Evolutionary conservation across 352 stramenopile species (phyloP), one percentile per base, ranked within the genome.

Genomic region (Globisporangium paroecandrum): DNA sequence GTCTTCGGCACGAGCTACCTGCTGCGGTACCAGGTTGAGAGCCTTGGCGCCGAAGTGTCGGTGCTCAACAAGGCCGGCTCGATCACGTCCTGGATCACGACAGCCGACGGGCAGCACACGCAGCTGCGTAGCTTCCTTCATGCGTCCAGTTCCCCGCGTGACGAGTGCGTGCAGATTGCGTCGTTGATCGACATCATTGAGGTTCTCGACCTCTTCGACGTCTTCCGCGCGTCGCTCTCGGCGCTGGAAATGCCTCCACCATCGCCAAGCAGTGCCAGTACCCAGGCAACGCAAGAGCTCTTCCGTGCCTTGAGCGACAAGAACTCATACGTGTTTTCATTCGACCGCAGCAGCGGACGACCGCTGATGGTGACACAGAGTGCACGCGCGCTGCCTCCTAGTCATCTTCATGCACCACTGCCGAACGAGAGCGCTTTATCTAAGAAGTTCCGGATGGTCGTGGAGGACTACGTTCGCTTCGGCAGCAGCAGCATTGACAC

Each of bases 1-100:
- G 79, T 78, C 9, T 69, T 74, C 1, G 65, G 70, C 8, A 64
- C 62, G 7, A 74, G 63, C 20, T 89, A 85, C 62, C 32, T 86
- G 53, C 25, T 87, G 22, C 75, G 78, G 29, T 89, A 82, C 61
- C 68, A 76, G 18, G 66, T 85, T 47, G 74, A 81, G 58, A 67
- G 53, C 36, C 62, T 79, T 34, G 74, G 62, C 25, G 75, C 77
- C 0, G 76, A 89, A 66, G 74, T 85, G 12, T 86, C 71, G 0
- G 61, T 87, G 15, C 71, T 78, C 49, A 87, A 73, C 62, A 78
- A 72, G 10, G 46, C 69, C 7, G 79, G 79, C 8, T 68, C 77
- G 22, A 62, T 64, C 27, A 83, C 79, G 29, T 82, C 74, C 18
- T 89, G 81, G 79, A 78, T 89, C 64, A 83, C 79, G 7, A 67